Evolutionary conservation across 768 basidiomycete genomes (phyloP), one percentile per base, ranked within the genome.

Genomic region (Phylloporus arenicola): DNA sequence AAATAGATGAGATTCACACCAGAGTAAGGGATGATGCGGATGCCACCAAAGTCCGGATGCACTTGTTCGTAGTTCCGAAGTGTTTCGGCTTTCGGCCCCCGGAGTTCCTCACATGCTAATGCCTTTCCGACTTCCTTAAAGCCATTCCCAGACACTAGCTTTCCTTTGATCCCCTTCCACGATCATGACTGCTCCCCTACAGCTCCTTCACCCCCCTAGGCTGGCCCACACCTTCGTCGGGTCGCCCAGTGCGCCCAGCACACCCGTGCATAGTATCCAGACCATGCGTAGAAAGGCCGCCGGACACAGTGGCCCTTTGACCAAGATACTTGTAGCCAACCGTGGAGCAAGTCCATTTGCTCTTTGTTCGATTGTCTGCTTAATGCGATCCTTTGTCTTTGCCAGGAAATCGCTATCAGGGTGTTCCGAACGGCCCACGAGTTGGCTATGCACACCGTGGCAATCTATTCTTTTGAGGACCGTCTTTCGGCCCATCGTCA

Each of bases 351-450:
- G 88, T 69, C 20, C 24, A 8, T 20, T 14, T n/a, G 30, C 17
- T 41, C 27, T 50, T 61, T 25, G 39, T 52, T 48, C 50, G 33
- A 39, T 29, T 30, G 25, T 50, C 40, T 51, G 33, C 13, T 40
- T 52, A 27, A 55, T 10, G 20, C 38, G 12, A 48, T 34, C 27
- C 37, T 45, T 55, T 24, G n/a, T 48, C 57, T 45, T 47, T 55
- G 13, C 33, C 64, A 92, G 91, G 93, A 99, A 87, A 99, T 99
- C 69, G 96, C 96, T 25, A 92, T 99, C 61, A 89, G 96, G 64
- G 93, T 99, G 37, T 98, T 99, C 79, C 79, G 94, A 63, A 97
- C 94, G 1, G 90, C 96, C 44, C 96, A 99, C 74, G 96, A 99
- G 66, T 79, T 99, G 53, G 96, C 94, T 10, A 96, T 98, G 94